Evolutionary conservation across 306 rosid genomes (phyloP).

Genomic region (Bauhinia variegata): DNA sequence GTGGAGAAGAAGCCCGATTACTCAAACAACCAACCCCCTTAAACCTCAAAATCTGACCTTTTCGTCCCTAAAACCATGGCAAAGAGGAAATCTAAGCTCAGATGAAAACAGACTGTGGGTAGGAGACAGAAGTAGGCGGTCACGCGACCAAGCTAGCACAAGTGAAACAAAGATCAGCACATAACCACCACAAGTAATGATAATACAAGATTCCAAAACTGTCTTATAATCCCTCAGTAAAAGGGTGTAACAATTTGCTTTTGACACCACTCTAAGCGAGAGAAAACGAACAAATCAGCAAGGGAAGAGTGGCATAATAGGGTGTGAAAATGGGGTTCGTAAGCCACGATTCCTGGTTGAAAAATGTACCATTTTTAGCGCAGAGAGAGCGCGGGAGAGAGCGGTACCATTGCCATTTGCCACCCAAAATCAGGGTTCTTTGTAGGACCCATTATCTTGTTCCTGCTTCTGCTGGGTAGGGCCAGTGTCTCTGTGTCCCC

Average conservation of each 20-base stretch:
- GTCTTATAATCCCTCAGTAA: slow-evolving; percentile 28
- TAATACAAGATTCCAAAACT: slow-evolving; percentile 43
- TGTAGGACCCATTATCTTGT: slow-evolving; percentile 41
- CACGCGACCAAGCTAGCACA: slow-evolving; percentile 44
- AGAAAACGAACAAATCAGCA: slow-evolving; percentile 1
- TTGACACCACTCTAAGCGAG: slow-evolving; percentile 32
- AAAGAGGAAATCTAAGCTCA: slow-evolving; percentile 23
- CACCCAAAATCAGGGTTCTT: slow-evolving; percentile 28
- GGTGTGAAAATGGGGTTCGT: slow-evolving; percentile 34
- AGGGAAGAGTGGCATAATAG: slow-evolving; percentile 32
- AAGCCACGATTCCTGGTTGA: slow-evolving; percentile 51
- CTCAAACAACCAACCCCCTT: slow-evolving; percentile 29
- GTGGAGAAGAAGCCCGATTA: slow-evolving; percentile 45
- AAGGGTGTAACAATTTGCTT: slow-evolving; percentile 44
- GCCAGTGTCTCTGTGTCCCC: not conserved
- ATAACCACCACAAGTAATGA: slow-evolving; percentile 52
- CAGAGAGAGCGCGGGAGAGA: no score
- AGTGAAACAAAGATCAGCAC: no score
- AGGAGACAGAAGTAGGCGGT: no score
- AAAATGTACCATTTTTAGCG: not conserved
- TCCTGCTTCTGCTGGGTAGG: slow-evolving; percentile 9
- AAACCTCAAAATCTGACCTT: slow-evolving; percentile 50
- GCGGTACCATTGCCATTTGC: not conserved
- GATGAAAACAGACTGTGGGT: slow-evolving; percentile 38
- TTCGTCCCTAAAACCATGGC: slow-evolving; percentile 21